These are phyloP conservation scores for Phytopythium mirpurense DNA, from an alignment of 352 stramenopile genomes.

Conservation along the genomic window DNA sequence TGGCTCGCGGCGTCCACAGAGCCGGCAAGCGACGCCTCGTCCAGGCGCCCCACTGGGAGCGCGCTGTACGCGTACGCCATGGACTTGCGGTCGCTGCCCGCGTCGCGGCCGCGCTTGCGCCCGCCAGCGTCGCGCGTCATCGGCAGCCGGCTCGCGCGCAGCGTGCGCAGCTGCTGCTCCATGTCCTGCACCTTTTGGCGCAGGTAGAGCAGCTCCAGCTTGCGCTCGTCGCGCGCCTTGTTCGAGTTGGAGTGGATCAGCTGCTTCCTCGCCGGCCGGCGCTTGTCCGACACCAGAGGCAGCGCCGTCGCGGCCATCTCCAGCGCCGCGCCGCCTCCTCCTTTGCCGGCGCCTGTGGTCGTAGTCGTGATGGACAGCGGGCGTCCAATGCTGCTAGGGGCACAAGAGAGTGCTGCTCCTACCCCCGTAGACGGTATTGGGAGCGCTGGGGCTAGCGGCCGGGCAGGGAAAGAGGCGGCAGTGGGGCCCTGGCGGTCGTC, in stretches of 20 bases:
- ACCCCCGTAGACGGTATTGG: no score
- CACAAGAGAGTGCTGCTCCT: no score
- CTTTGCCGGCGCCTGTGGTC: no score
- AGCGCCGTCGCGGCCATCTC: conserved; percentile 4
- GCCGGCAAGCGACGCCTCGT: background rate
- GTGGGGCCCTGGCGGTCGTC: no score
- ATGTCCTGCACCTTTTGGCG: conserved; percentile 33
- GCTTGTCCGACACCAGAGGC: conserved; percentile 7
- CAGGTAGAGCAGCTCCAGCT: conserved; percentile 34
- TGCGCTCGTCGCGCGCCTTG: conserved; percentile 37
- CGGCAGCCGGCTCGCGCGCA: conserved; percentile 15
- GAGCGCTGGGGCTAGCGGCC: no score
- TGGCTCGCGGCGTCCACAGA: background rate
- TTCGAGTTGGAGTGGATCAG: conserved; percentile 35
- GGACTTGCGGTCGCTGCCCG: no score
- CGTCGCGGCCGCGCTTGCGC: background rate
- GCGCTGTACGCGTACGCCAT: background rate
- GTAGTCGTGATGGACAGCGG: background rate
- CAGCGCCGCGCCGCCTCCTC: background rate
- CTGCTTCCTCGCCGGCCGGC: conserved; percentile 17
- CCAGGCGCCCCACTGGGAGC: background rate
- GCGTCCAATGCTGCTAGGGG: background rate
- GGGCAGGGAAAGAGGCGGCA: no score
- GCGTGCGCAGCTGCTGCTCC: conserved; percentile 26
- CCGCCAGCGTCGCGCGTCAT: background rate